These are phyloP conservation scores for Claviceps paspali DNA, from an alignment of 2,329 filamentous ascomycete genomes.

Conservation along the genomic window DNA sequence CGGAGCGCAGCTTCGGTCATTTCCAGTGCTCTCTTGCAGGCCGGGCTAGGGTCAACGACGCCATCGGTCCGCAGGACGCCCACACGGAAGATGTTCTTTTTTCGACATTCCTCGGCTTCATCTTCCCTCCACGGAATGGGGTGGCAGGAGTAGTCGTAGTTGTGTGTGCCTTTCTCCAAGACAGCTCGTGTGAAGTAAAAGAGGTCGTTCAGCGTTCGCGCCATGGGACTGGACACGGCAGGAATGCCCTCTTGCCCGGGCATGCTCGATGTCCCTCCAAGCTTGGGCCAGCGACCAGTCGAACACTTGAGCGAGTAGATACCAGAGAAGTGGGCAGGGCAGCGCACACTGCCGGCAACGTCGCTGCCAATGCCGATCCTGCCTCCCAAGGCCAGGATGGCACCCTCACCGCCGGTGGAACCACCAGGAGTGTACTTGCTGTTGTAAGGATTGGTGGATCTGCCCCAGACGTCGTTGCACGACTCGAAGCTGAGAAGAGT, in stretches of 20 bases:
- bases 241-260: slow-evolving; percentile 81
- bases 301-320: slow-evolving; percentile 80
- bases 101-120: slow-evolving; percentile 40
- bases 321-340: slow-evolving; percentile 77
- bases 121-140: slow-evolving; percentile 64
- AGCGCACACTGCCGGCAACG: slow-evolving; percentile 77
- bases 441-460: slow-evolving; percentile 70
- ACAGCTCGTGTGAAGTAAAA: slow-evolving; percentile 70
- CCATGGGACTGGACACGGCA: slow-evolving; percentile 85
- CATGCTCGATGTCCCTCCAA: slow-evolving; percentile 75
- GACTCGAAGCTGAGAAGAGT: slow-evolving; percentile 80
- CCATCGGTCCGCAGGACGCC: slow-evolving; percentile 67
- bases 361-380: slow-evolving; percentile 84
- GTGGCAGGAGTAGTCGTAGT: slow-evolving; percentile 73
- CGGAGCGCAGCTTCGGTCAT: slow-evolving; percentile 54
- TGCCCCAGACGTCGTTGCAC: slow-evolving; percentile 64
- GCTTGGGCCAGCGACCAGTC: slow-evolving; percentile 80
- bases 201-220: slow-evolving; percentile 68
- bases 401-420: slow-evolving; percentile 73
- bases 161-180: slow-evolving; percentile 74
- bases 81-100: slow-evolving; percentile 50
- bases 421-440: slow-evolving; percentile 75
- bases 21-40: slow-evolving; percentile 62
- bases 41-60: slow-evolving; percentile 75
- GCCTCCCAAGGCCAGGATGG: slow-evolving; percentile 66